Base-by-base conservation (phyloP, 495 filamentous ascomycete species). In the Podospora appendiculata region DNA sequence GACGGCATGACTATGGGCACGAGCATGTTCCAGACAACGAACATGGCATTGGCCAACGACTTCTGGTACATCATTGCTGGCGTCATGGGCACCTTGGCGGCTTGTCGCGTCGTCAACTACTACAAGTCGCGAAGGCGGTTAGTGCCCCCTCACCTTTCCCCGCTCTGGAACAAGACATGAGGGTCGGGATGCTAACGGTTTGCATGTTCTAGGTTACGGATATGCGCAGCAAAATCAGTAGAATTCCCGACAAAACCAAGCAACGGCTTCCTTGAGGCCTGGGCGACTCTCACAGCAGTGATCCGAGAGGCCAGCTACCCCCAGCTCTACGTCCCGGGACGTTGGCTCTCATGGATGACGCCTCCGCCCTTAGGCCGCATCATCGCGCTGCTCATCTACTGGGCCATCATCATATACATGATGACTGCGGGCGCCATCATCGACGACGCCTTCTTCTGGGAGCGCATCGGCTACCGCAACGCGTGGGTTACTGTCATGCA, bases 401-500 rank as follows among this genome's bases (percentile, higher is more conserved):
- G 77, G 66, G 67, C 78, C 19, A 62, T 82, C 48, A 72, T 87
- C 51, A 65, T 82, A 50, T 74, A 78, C 35, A 77, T 87, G 57
- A 76, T 83, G 67, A 65, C 74, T 17, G 68, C 74, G 33, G 67
- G 68, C 45, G 69, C 68, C 17, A 61, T 79, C 53, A 70, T 69
- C 48, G 45, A 66, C 45, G 66, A 75, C 34, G 51, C 59, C 52
- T 63, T 71, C 41, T 73, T 68, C 59, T 87, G 79, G 75, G 87
- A 94, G 63, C 72, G 81, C 46, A 79, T 93, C 49, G 89, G 80
- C 8, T 90, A 84, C 61, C 83, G 89, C 40, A 81, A 82, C 41
- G 89, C 83, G 7, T 91, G 83, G 74, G 74, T 95, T 36, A 79
- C 87, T 14, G 74, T 89, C 51, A 81, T 80, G n/a, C 90, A 95